Conservation (phyloP, 805 yeast species). For the Komagataella populi region DNA sequence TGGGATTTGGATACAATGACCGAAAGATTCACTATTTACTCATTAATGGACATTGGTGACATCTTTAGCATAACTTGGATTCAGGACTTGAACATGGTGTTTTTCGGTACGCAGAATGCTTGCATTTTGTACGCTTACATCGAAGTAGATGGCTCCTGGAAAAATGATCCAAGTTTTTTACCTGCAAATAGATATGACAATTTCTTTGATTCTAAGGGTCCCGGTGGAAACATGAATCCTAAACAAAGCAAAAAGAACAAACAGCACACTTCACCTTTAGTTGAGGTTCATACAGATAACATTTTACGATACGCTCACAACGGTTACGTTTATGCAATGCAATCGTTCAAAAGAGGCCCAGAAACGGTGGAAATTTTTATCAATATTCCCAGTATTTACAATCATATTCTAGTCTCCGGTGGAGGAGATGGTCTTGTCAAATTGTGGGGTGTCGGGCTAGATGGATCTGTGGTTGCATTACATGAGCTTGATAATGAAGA, state of each 20-base stretch:
- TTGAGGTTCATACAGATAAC: slow-evolving; percentile 58
- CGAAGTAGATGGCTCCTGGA: slow-evolving; percentile 8
- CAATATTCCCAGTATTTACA: slow-evolving; percentile 11
- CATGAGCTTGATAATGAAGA: slow-evolving; percentile 47
- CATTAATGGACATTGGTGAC: slow-evolving; percentile 84
- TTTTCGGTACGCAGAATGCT: slow-evolving; percentile 89
- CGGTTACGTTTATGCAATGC: slow-evolving; percentile 76
- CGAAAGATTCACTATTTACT: slow-evolving; percentile 63
- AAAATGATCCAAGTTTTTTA: slow-evolving; percentile 21
- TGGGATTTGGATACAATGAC: slow-evolving; percentile 49
- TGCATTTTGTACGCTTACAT: slow-evolving; percentile 60
- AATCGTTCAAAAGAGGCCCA: slow-evolving; percentile 12
- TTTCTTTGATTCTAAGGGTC: slow-evolving; percentile 86
- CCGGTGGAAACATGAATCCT: slow-evolving; percentile 37
- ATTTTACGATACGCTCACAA: slow-evolving; percentile 76
- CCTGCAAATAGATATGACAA: slow-evolving; percentile 64
- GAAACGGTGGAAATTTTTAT: slow-evolving; percentile 10
- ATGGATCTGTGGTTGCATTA: slow-evolving; percentile 8
- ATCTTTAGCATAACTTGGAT: slow-evolving; percentile 75
- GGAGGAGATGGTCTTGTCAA: slow-evolving; percentile 91
- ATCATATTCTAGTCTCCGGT: slow-evolving; percentile 43
- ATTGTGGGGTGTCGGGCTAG: slow-evolving; percentile 45
- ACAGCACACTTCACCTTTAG: slow-evolving; percentile 22
- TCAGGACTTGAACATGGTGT: slow-evolving; percentile 42
- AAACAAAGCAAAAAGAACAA: slow-evolving; percentile 10